These are phyloP conservation scores for Yamadazyma taylorii DNA, from an alignment of 1,139 yeast genomes.

Conservation along the genomic window DNA sequence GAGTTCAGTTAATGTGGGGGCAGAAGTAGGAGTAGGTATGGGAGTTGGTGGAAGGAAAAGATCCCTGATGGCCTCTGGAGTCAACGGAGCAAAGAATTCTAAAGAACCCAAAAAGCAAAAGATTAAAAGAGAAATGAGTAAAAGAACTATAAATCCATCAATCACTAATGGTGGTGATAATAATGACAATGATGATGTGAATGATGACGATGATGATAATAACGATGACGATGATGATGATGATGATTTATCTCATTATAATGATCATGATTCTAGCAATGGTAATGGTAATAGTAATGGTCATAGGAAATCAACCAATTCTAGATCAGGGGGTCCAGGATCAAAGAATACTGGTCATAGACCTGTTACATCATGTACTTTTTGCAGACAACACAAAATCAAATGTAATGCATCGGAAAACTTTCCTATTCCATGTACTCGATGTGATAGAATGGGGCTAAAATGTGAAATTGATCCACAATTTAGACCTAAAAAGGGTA, in stretches of 20 bases:
- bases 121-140: constrained; percentile 6
- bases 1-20: neutral
- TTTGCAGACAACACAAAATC: constrained; percentile 92
- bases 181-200: neutral
- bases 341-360: constrained; percentile 49
- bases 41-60: neutral
- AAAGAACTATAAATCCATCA: neutral
- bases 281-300: neutral
- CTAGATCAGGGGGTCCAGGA: neutral
- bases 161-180: no score
- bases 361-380: constrained; percentile 91
- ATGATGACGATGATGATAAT: constrained; percentile 1
- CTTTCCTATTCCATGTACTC: constrained; percentile 77
- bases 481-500: constrained; percentile 88
- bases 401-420: constrained; percentile 88
- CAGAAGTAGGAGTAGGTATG: no score
- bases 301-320: neutral
- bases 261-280: neutral
- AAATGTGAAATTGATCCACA: constrained; percentile 89
- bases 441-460: constrained; percentile 79
- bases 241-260: neutral
- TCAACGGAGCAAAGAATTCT: neutral
- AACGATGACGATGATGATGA: constrained; percentile 1
- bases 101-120: constrained; percentile 13
- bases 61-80: no score